Percentiles rank a stretch among this genome's conserved stretches.
Conservation (phyloP, 306 rosid species). For the Citrullus amarus region DNA sequence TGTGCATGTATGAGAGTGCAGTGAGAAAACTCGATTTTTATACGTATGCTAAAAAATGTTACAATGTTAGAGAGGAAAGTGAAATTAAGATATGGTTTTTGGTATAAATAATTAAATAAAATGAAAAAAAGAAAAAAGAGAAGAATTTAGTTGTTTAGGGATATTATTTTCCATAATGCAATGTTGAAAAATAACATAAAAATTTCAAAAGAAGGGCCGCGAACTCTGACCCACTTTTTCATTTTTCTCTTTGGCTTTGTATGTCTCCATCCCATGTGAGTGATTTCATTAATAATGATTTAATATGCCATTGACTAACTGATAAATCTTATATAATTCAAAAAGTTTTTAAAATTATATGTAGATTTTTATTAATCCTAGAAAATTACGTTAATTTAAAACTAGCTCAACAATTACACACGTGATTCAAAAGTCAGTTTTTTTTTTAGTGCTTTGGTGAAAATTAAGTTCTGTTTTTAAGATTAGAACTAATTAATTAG, state of each 20-base stretch:
- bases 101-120: not conserved
- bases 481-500: no score
- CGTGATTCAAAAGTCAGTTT: no score
- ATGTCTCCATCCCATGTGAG: not conserved
- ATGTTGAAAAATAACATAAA: not conserved
- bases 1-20: not conserved
- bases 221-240: not conserved
- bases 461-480: no score
- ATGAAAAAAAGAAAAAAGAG: not conserved
- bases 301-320: not conserved
- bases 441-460: no score
- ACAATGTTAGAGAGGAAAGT: not conserved
- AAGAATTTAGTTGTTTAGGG: not conserved
- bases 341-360: not conserved
- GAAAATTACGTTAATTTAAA: no score
- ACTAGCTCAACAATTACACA: no score
- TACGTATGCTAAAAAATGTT: not conserved
- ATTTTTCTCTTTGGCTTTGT: not conserved
- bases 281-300: not conserved
- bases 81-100: not conserved
- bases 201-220: slow-evolving; percentile 4
- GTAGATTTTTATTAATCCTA: not conserved
- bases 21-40: not conserved
- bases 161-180: not conserved
- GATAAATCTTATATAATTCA: no score